Evolutionary conservation across 495 filamentous ascomycete genomes (phyloP).

Genomic region (Mycothermus thermophilus): DNA sequence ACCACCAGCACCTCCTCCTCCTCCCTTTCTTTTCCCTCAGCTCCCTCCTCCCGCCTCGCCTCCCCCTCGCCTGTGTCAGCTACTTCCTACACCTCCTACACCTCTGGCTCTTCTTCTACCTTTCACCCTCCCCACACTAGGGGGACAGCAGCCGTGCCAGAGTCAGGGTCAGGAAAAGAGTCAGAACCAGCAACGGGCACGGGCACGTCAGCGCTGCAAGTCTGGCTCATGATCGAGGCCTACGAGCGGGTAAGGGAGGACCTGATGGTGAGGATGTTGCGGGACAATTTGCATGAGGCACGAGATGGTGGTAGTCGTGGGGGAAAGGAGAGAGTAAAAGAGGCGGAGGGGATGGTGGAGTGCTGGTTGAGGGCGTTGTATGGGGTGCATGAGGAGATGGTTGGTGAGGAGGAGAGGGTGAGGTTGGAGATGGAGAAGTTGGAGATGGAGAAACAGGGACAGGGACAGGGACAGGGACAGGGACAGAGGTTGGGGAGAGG

Average conservation of each 20-base stretch:
- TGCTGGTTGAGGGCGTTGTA: slow-evolving; percentile 33
- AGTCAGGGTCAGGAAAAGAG: too few relatives aligned
- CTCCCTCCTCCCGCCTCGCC: too few relatives aligned
- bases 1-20: too few relatives aligned
- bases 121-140: background rate
- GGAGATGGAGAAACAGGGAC: too few relatives aligned
- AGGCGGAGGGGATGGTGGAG: slow-evolving; percentile 25
- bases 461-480: too few relatives aligned
- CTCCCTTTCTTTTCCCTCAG: too few relatives aligned
- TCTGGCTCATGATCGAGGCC: slow-evolving; percentile 39
- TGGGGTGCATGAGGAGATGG: slow-evolving; percentile 19
- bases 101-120: too few relatives aligned
- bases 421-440: background rate
- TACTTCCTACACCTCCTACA: too few relatives aligned
- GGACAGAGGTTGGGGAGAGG: too few relatives aligned
- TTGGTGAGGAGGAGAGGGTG: background rate
- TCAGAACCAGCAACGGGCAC: slow-evolving; percentile 4
- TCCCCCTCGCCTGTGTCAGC: too few relatives aligned
- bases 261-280: background rate
- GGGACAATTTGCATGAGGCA: too few relatives aligned
- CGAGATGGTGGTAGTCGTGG: slow-evolving; percentile 16
- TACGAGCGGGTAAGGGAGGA: slow-evolving; percentile 30
- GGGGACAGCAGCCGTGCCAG: background rate
- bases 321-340: slow-evolving; percentile 8
- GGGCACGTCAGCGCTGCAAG: slow-evolving; percentile 42